Base-by-base conservation (phyloP, 192 early-diverging fungal genomes). In the Coemansia furcata region DNA sequence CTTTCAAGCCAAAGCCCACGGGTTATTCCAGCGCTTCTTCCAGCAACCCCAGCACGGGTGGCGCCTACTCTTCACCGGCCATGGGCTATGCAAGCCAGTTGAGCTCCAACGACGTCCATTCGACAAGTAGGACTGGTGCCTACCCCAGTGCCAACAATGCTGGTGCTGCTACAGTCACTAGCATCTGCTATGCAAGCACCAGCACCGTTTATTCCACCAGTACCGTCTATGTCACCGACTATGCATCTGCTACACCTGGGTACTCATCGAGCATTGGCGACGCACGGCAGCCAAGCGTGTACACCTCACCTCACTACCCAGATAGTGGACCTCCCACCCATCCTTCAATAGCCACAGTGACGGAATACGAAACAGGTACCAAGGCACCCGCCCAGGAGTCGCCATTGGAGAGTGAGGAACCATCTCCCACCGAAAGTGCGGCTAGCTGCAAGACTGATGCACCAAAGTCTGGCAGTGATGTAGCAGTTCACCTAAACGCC, bases 161-260 rank as follows among this genome's bases (percentile, higher is more conserved):
- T n/a, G 55, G 54, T 30, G 30, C 33, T 38, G 47, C 36, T 15
- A 57, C 67, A 12, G 74, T 68, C 36, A 44, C 63, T 19, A 60
- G 59, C 35, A 47, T 44, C 30, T 72, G 59, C 38, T 39, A 32
- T 54, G 52, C 66, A 19, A 63, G 35, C 15, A 77, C 69, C 1
- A 35, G 29, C 32, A 71, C 62, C 7, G 69, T 77, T 23, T 62
- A 42, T 7, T 72, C 69, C 3, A 65, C 69, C 55, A 77, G 70
- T 63, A 77, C 70, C n/a, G 63, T 77, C 6, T 72, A 77, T 21
- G 65, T 32, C 11, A 23, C 64, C 4, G 62, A 63, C 15, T 62
- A 26, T 29, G 67, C 42, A 30, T 38, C 19, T n/a, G 54, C 38
- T 2, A 40, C 65, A 0, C 40, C 37, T 7, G 55, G 3, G 23